Conservation (phyloP, 2,329 filamentous ascomycete species). For the Cercospora sp. region DNA sequence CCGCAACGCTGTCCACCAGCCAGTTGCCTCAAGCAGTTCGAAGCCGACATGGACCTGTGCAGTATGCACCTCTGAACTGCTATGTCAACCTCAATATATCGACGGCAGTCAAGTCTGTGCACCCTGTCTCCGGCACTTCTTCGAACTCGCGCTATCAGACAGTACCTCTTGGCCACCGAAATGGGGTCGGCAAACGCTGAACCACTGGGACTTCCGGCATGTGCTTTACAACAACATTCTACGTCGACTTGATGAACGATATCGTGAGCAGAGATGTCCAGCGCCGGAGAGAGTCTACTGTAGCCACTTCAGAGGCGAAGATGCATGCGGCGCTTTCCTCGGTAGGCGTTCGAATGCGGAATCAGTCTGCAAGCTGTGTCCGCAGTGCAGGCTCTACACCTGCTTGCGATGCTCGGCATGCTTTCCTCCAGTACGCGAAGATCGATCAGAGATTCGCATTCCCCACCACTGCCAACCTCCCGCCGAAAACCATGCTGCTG, state of each 20-base stretch:
- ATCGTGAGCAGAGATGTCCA: constrained; percentile 18
- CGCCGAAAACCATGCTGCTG: background rate
- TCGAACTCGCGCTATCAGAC: constrained; percentile 19
- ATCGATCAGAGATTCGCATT: background rate
- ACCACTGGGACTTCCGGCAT: constrained; percentile 20
- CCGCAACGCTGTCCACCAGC: background rate
- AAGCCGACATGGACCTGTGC: constrained; percentile 8
- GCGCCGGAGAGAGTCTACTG: constrained; percentile 27
- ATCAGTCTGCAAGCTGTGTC: constrained; percentile 7
- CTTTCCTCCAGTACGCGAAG: background rate
- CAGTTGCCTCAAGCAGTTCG: constrained; percentile 8
- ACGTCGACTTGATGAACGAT: constrained; percentile 13
- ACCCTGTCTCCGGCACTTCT: constrained; percentile 23
- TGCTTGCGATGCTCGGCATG: constrained; percentile 14
- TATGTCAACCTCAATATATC: constrained; percentile 1
- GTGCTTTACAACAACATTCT: constrained; percentile 19
- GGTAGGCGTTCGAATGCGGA: background rate
- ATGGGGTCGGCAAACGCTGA: constrained; percentile 20
- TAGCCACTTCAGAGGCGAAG: background rate
- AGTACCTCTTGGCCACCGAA: constrained; percentile 24
- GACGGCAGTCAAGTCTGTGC: constrained; percentile 12
- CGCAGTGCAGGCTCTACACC: background rate
- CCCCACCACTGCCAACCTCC: constrained; percentile 16
- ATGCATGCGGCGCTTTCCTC: constrained; percentile 11
- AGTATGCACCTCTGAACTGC: constrained; percentile 10